Percentiles rank a stretch among this genome's conserved stretches.
Evolutionary conservation across 192 early-diverging fungal genomes (phyloP).

Genomic region (Coemansia sp.): DNA sequence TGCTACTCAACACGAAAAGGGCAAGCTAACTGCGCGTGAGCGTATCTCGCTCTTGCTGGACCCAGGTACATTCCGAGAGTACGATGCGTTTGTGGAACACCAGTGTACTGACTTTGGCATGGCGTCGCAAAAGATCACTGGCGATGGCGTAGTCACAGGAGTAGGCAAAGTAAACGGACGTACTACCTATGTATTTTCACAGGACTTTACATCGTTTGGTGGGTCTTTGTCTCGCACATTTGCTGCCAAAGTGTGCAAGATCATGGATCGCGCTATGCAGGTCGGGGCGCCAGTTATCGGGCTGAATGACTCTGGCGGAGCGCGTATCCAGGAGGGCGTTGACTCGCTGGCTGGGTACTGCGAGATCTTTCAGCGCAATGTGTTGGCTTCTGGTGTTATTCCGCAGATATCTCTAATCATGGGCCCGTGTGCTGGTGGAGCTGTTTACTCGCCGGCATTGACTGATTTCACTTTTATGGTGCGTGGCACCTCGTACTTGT

Average conservation of each 20-base stretch:
- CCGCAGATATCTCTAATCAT: conserved; percentile 97
- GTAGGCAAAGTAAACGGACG: conserved; percentile 94
- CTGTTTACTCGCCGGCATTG: conserved; percentile 96
- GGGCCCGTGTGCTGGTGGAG: conserved; percentile 98
- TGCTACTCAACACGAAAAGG: conserved; percentile 86
- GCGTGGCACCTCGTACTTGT: conserved; percentile 91
- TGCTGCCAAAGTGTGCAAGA: conserved; percentile 91
- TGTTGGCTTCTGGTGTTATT: conserved; percentile 89
- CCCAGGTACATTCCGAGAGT: conserved; percentile 83
- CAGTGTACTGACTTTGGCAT: conserved; percentile 91
- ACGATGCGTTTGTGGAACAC: conserved; percentile 94
- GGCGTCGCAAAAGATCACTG: conserved; percentile 79
- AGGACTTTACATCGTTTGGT: conserved; percentile 95
- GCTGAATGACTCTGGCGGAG: conserved; percentile 96
- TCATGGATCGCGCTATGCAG: conserved; percentile 91
- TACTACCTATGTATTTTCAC: conserved; percentile 87
- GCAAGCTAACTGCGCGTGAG: conserved; percentile 94
- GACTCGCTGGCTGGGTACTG: conserved; percentile 95
- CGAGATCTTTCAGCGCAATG: conserved; percentile 96
- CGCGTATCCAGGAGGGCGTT: conserved; percentile 97
- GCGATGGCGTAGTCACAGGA: conserved; percentile 96
- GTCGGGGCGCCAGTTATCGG: conserved; percentile 96
- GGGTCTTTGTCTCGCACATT: conserved; percentile 88
- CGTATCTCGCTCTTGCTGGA: conserved; percentile 87
- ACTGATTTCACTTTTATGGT: conserved; percentile 99